Evolutionary conservation across 371 early-diverging fungal species (phyloP).

Genomic region (Mucor irregularis): DNA sequence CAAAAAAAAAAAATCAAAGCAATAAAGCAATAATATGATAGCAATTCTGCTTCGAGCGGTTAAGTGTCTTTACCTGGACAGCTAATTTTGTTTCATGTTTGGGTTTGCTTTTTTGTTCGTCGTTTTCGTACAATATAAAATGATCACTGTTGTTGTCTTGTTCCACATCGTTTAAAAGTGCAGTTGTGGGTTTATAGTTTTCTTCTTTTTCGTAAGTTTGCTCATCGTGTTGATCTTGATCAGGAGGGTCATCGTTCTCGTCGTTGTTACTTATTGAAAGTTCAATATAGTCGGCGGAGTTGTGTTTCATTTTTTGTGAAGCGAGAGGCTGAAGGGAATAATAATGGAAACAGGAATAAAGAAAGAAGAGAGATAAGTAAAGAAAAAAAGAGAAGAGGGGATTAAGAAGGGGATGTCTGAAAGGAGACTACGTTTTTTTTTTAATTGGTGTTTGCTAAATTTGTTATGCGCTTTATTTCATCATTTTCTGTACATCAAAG

Average conservation of each 20-base stretch:
- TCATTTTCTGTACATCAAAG: background rate
- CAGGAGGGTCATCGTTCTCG: constrained; percentile 24
- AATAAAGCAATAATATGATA: too few species aligned
- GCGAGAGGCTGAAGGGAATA: background rate
- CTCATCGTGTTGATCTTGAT: constrained; percentile 8
- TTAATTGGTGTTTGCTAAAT: background rate
- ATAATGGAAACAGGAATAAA: background rate
- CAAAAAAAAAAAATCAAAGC: background rate
- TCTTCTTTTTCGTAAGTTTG: background rate
- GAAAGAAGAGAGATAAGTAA: background rate
- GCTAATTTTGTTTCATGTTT: constrained; percentile 16
- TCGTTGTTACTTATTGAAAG: constrained; percentile 21
- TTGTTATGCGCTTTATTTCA: background rate
- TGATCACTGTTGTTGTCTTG: constrained; percentile 3
- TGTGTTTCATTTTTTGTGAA: constrained; percentile 3
- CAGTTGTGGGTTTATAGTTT: constrained; percentile 3
- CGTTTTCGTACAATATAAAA: constrained; percentile 9
- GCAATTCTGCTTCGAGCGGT: too few species aligned
- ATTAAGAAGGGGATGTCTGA: background rate
- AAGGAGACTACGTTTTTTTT: background rate
- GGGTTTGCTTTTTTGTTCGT: background rate
- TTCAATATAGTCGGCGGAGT: constrained; percentile 28
- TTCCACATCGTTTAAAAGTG: background rate
- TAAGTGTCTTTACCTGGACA: constrained; percentile 21
- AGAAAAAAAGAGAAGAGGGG: background rate